These are phyloP conservation scores for Penicillium expansum DNA, from an alignment of 2,329 filamentous ascomycete species.

Conservation along the genomic window DNA sequence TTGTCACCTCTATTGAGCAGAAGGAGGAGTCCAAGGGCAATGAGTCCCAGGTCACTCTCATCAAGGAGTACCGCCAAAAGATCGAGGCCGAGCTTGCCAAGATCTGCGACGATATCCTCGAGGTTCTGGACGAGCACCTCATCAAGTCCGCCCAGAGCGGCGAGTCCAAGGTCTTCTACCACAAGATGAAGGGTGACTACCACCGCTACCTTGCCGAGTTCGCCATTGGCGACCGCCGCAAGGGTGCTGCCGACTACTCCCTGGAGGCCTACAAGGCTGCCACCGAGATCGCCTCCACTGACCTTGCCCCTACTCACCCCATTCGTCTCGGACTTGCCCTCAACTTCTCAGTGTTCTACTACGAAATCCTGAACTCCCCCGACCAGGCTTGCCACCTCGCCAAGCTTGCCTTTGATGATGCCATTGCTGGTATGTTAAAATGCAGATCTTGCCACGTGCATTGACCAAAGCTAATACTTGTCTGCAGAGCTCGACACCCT, in stretches of 20 bases:
- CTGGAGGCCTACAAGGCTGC: constrained; percentile 96
- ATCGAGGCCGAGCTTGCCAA: constrained; percentile 95
- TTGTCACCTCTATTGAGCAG: constrained; percentile 97
- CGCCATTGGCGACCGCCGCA: constrained; percentile 89
- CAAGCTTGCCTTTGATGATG: constrained; percentile 94
- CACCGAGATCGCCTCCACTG: constrained; percentile 84
- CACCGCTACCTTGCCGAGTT: constrained; percentile 99
- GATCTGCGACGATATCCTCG: constrained; percentile 96
- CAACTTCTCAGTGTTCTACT: constrained; percentile 99
- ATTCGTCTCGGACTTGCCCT: constrained; percentile 88
- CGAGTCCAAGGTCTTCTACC: constrained; percentile 99
- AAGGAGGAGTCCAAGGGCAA: constrained; percentile 99
- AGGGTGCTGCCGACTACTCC: constrained; percentile 88
- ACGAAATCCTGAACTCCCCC: constrained; percentile 97
- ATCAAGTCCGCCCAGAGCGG: constrained; percentile 92
- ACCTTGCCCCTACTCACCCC: constrained; percentile 86
- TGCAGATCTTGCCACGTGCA: background rate
- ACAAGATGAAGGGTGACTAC: constrained; percentile 99
- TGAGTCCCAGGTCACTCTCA: constrained; percentile 80
- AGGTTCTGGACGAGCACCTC: constrained; percentile 89
- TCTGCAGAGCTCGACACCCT: constrained; percentile 83
- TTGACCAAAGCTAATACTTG: constrained; percentile 23
- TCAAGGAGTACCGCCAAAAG: constrained; percentile 99
- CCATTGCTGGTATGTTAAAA: constrained; percentile 71
- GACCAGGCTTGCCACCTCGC: constrained; percentile 97